phyloP scores from a whole-genome alignment of 768 basidiomycete species.

The Gymnopilus dilepis region DNA sequence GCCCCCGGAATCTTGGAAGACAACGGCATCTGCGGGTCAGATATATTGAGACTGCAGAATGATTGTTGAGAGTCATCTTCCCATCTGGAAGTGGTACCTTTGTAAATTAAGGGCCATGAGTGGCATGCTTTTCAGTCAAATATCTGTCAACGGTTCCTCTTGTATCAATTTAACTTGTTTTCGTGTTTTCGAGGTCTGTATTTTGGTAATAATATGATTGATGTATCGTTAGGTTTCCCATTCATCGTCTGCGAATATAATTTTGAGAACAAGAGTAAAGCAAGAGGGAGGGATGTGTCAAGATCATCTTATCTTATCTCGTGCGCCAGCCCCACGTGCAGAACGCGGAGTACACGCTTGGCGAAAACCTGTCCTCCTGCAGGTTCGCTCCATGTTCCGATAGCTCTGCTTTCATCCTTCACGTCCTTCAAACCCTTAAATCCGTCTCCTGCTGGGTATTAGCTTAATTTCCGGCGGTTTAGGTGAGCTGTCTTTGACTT shows the following conservation, averaged over 20 bases:
- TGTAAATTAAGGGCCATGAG: background rate
- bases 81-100: background rate
- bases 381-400: background rate
- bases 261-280: too few relatives aligned
- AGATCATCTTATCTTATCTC: too few relatives aligned
- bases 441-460: background rate
- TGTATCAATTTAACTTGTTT: background rate
- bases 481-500: background rate
- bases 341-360: background rate
- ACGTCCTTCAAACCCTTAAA: background rate
- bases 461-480: background rate
- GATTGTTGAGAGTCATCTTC: too few relatives aligned
- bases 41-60: background rate
- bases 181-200: too few relatives aligned
- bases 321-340: background rate
- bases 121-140: too few relatives aligned
- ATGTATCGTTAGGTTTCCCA: too few relatives aligned
- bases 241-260: too few relatives aligned
- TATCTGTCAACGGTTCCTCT: too few relatives aligned
- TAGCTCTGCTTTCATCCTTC: background rate
- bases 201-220: too few relatives aligned
- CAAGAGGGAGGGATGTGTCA: too few relatives aligned
- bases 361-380: background rate
- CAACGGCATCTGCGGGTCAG: conserved; percentile 14
- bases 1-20: conserved; percentile 27